Evolutionary conservation across 768 basidiomycete genomes (phyloP), one percentile per base, ranked within the genome.

Genomic region (Thelephora aurantiotincta): DNA sequence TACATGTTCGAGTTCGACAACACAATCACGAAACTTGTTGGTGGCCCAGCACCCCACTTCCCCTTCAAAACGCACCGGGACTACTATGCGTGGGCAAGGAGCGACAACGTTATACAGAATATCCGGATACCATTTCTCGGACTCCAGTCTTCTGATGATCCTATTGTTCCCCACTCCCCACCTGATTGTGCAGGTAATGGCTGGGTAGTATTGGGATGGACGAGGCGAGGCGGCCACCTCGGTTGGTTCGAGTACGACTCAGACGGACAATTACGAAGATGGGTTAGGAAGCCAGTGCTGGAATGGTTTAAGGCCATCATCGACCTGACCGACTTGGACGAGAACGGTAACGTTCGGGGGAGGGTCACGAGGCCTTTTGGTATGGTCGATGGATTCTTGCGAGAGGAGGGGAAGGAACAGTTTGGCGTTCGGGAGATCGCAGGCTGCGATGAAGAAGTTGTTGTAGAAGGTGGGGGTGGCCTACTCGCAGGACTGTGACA

Each of bases 101-200:
- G 77, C 57, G 76, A 84, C 60, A 59, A 75, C 35, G 66, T 77
- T 44, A 63, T 88, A 22, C 61, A 63, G 47, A 65, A 73, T 48
- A 70, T 91, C 53, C 68, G 66, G 38, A 75, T 90, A 26, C 89
- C 89, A 12, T 80, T 79, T 61, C 71, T 92, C 6, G 74, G 80
- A 5, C 70, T 90, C 49, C 85, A 82, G 56, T 73, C 87, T 14
- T 72, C 70, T 19, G 83, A 89, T 59, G 87, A 89, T 61, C 87
- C 87, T 16, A 72, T 89, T 36, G 78, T 87, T 18, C 70, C 68
- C 42, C 66, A 74, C 47, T 68, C 81, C 35, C 83, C 82, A 26
- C 69, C 72, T 59, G 69, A 78, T 49, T 68, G 67, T 6, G 70
- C 67, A 48, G 70, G 67, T 20, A 77, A 75, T 52, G 67, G 66